phyloP scores from a whole-genome alignment of 2,329 filamentous ascomycete species.

The Macrophomina phaseolina region DNA sequence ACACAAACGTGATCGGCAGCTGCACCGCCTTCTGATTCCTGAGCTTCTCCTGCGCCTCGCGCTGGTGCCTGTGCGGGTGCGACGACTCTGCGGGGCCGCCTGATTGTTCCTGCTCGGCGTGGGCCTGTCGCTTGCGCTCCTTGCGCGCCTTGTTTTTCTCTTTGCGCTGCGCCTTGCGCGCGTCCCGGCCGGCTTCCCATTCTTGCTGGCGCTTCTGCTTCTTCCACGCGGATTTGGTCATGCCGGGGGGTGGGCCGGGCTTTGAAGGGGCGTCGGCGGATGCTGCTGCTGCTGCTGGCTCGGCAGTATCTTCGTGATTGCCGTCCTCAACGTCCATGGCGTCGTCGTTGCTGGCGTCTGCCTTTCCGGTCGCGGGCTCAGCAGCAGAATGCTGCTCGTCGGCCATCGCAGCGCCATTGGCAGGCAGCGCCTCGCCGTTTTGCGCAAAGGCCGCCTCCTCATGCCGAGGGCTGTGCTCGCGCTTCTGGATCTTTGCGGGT shows the following conservation, averaged over 20 bases:
- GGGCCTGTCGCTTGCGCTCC: conserved; percentile 54
- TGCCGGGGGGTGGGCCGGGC: conserved; percentile 19
- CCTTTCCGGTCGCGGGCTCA: not conserved
- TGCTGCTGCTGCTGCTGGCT: not conserved
- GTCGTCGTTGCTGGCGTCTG: not conserved
- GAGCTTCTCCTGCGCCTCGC: conserved; percentile 31
- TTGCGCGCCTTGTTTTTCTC: conserved; percentile 61
- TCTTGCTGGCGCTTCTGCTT: conserved; percentile 73
- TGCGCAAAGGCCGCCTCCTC: conserved; percentile 17
- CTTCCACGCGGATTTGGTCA: conserved; percentile 85
- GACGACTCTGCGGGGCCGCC: conserved; percentile 26
- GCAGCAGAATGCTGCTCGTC: not conserved
- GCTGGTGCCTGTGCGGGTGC: conserved; percentile 30
- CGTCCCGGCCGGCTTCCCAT: conserved; percentile 74
- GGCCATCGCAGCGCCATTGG: conserved; percentile 12
- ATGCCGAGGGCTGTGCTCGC: conserved; percentile 18
- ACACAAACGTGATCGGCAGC: conserved; percentile 78
- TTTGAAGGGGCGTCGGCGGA: conserved; percentile 21
- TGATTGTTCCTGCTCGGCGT: conserved; percentile 29
- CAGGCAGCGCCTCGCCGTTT: not conserved
- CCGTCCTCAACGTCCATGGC: conserved; percentile 29
- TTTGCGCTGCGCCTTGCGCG: conserved; percentile 63
- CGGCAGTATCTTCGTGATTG: not conserved
- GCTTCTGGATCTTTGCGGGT: conserved; percentile 27
- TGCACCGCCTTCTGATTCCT: conserved; percentile 52